Conservation (phyloP, 1,284 basidiomycete species). For the Neonothopanus nambi region DNA sequence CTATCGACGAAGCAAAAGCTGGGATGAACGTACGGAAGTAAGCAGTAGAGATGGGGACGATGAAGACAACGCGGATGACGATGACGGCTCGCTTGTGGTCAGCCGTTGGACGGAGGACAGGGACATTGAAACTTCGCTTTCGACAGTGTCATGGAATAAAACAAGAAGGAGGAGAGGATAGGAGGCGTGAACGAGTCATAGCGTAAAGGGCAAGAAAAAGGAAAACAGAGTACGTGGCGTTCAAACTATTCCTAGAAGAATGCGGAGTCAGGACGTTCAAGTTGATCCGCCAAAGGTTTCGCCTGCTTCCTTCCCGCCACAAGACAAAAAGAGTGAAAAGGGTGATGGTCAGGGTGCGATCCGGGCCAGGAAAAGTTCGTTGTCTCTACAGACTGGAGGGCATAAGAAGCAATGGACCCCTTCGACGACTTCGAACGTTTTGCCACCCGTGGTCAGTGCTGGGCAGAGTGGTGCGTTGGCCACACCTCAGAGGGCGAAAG, state of each 20-base stretch:
- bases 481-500: conserved; percentile 27
- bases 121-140: conserved; percentile 32
- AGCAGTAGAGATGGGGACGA: conserved; percentile 81
- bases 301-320: conserved; percentile 18
- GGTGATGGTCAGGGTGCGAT: not conserved
- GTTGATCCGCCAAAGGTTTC: conserved; percentile 33
- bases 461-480: conserved; percentile 29
- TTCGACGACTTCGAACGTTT: conserved; percentile 23
- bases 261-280: conserved; percentile 55
- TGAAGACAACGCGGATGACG: conserved; percentile 76
- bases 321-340: conserved; percentile 11
- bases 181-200: conserved; percentile 34
- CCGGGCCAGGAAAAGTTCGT: conserved; percentile 6
- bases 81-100: conserved; percentile 35
- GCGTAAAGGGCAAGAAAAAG: conserved; percentile 41
- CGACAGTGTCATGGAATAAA: conserved; percentile 24
- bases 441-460: conserved; percentile 26
- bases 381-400: conserved; percentile 11
- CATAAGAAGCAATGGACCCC: conserved; percentile 36
- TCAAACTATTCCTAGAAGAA: conserved; percentile 58
- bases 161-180: conserved; percentile 39
- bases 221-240: conserved; percentile 60
- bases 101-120: conserved; percentile 36
- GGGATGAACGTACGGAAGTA: conserved; percentile 59
- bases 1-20: conserved; percentile 40